These are phyloP conservation scores for Apophysomyces trapeziformis DNA, from an alignment of 371 early-diverging fungal species.

Conservation along the genomic window DNA sequence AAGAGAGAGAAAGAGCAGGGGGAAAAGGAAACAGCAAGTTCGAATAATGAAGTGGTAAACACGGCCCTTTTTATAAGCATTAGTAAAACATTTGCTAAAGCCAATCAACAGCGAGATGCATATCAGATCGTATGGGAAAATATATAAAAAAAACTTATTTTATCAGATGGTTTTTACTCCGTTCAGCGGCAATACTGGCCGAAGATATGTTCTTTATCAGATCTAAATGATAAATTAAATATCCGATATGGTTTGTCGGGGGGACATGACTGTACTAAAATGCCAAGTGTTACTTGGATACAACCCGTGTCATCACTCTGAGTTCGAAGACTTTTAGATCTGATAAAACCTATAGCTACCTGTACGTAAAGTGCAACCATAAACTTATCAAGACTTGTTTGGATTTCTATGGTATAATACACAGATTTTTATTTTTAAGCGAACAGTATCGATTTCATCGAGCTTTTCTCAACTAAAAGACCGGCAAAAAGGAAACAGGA, in stretches of 20 bases:
- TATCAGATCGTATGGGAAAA: slow-evolving; percentile 10
- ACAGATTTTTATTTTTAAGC: too few species aligned
- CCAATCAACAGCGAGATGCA: background rate
- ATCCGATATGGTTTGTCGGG: slow-evolving; percentile 2
- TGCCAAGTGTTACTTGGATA: background rate
- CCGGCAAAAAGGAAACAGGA: background rate
- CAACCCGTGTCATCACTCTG: background rate
- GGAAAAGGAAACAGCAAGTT: background rate
- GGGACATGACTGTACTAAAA: slow-evolving; percentile 2
- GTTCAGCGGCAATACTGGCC: slow-evolving; percentile 2
- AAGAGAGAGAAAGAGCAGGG: background rate
- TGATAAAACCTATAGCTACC: background rate
- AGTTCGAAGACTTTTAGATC: background rate
- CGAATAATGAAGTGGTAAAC: background rate
- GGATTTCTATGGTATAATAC: too few species aligned
- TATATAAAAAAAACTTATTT: background rate
- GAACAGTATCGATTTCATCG: background rate
- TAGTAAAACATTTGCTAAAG: background rate
- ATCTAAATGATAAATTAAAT: background rate
- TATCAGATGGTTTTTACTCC: slow-evolving; percentile 7
- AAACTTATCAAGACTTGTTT: background rate
- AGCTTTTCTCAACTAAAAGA: background rate
- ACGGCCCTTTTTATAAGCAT: background rate
- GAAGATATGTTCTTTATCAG: slow-evolving; percentile 3
- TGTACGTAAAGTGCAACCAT: background rate